A percentile compares a stretch with the other conserved stretches of the same genome.
Evolutionary conservation across 1,139 yeast genomes (phyloP).

Genomic region (Yamadazyma pseudoaaseri): DNA sequence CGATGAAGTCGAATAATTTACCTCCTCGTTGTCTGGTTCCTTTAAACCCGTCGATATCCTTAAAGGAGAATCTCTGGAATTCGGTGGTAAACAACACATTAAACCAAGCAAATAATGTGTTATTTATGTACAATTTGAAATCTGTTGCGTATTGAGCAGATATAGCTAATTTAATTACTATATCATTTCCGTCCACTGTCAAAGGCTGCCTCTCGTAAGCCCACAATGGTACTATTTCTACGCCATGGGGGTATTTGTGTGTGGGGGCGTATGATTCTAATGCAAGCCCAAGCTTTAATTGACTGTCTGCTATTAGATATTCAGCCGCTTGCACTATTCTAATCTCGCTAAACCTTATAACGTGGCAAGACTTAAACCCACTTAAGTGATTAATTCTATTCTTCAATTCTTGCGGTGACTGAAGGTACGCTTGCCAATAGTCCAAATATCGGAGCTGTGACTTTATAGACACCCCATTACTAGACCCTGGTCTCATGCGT

Average conservation of each 20-base stretch:
- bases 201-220: background rate
- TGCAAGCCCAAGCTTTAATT: conserved; percentile 2
- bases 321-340: background rate
- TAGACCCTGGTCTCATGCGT: conserved; percentile 59
- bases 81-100: conserved; percentile 16
- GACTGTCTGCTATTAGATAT: conserved; percentile 1
- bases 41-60: conserved; percentile 56
- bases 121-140: conserved; percentile 8
- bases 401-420: conserved; percentile 5
- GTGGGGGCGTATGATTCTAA: conserved; percentile 3
- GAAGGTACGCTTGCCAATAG: conserved; percentile 50
- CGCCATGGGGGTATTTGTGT: conserved; percentile 1
- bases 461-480: conserved; percentile 67
- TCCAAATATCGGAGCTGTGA: conserved; percentile 68
- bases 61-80: background rate
- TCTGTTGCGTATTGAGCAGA: conserved; percentile 1
- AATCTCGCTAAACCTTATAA: conserved; percentile 1
- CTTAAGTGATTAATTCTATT: background rate
- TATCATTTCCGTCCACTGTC: background rate
- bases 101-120: conserved; percentile 28
- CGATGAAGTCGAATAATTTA: conserved; percentile 43
- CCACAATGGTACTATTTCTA: background rate
- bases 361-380: background rate
- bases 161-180: background rate
- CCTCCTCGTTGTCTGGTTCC: conserved; percentile 60